Conservation (phyloP, 2,329 filamentous ascomycete species). For the Paramyrothecium roridum region DNA sequence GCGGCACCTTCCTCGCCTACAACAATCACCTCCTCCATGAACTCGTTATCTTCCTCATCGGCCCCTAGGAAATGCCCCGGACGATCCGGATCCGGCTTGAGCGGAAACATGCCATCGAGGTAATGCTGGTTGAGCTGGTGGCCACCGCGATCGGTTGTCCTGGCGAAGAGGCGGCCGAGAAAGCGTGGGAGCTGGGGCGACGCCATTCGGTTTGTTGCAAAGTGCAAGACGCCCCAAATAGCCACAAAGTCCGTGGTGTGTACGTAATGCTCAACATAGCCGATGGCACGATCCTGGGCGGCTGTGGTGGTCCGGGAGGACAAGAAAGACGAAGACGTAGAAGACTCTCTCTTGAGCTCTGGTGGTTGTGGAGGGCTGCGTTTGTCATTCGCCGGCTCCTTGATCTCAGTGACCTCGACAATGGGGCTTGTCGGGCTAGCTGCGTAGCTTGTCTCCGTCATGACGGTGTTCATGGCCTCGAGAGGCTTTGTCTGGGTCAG, state of each 20-base stretch:
- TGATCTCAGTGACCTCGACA: constrained; percentile 8
- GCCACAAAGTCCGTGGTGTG: constrained; percentile 73
- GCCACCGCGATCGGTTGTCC: constrained; percentile 46
- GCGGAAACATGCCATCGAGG: constrained; percentile 58
- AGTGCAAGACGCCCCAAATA: constrained; percentile 71
- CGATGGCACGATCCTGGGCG: constrained; percentile 51
- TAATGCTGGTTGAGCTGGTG: constrained; percentile 62
- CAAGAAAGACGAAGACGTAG: constrained; percentile 22
- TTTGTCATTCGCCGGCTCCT: constrained; percentile 10
- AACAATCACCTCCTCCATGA: constrained; percentile 58
- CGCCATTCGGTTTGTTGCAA: constrained; percentile 43
- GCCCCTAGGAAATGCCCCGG: constrained; percentile 39
- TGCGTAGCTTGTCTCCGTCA: constrained; percentile 31
- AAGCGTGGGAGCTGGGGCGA: constrained; percentile 54
- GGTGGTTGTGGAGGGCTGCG: constrained; percentile 1
- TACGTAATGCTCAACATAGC: constrained; percentile 77
- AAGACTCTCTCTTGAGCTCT: neutral
- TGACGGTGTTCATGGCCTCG: constrained; percentile 26
- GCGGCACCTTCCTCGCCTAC: constrained; percentile 41
- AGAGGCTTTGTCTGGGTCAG: constrained; percentile 28
- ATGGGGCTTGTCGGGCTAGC: constrained; percentile 15
- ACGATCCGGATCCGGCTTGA: constrained; percentile 34
- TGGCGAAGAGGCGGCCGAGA: constrained; percentile 58
- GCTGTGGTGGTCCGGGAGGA: constrained; percentile 32
- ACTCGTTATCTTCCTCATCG: constrained; percentile 51